Conservation (phyloP, 2,329 filamentous ascomycete species). For the Aspergillus spinulosporus region DNA sequence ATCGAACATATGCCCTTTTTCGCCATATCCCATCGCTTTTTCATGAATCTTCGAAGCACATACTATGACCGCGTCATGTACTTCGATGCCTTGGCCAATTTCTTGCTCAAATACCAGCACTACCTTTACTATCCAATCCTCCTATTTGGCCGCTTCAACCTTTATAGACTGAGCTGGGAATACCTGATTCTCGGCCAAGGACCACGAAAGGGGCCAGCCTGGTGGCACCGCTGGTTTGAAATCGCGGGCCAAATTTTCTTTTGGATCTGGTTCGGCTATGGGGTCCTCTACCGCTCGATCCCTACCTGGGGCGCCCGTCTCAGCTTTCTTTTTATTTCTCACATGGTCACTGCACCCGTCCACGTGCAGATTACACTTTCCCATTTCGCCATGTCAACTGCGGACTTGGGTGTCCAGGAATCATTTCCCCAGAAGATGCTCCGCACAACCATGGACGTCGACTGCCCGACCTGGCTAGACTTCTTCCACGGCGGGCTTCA, state of each 20-base stretch:
- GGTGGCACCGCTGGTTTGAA: conserved; percentile 84
- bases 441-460: conserved; percentile 90
- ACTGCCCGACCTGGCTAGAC: conserved; percentile 83
- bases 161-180: conserved; percentile 81
- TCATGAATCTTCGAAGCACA: conserved; percentile 70
- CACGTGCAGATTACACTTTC: conserved; percentile 90
- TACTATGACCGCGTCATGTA: conserved; percentile 81
- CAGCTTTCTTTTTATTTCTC: conserved; percentile 74
- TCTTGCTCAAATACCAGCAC: conserved; percentile 70
- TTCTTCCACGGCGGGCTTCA: conserved; percentile 87
- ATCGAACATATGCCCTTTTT: conserved; percentile 91
- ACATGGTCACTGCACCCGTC: conserved; percentile 75
- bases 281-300: conserved; percentile 71
- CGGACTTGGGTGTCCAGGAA: conserved; percentile 77
- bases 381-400: conserved; percentile 91
- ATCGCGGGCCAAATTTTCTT: conserved; percentile 74
- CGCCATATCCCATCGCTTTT: conserved; percentile 77
- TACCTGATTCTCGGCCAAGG: conserved; percentile 70
- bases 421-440: conserved; percentile 90
- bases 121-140: conserved; percentile 83
- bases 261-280: conserved; percentile 84
- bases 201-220: conserved; percentile 71
- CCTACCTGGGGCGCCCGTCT: conserved; percentile 69
- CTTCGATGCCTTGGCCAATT: conserved; percentile 71
- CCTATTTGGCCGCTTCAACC: conserved; percentile 79